Evolutionary conservation across 768 basidiomycete species (phyloP).

Genomic region (Lactarius psammicola): DNA sequence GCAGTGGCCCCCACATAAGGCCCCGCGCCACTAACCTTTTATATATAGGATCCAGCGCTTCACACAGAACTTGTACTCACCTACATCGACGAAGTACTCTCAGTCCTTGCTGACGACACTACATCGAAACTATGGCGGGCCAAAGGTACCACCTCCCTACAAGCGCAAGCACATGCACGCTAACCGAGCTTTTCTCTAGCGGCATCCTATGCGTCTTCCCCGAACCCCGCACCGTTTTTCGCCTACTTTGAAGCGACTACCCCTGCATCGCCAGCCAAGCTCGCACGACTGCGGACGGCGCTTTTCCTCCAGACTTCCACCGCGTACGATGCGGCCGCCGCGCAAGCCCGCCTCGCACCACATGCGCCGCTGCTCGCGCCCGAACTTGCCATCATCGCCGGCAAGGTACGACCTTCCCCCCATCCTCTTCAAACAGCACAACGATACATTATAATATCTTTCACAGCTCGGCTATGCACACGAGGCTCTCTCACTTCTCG

Average conservation of each 20-base stretch:
- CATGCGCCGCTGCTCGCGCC: constrained; percentile 56
- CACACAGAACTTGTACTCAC: constrained; percentile 54
- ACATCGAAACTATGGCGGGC: constrained; percentile 27
- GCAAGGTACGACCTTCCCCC: constrained; percentile 52
- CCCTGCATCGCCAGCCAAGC: constrained; percentile 73
- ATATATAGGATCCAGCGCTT: constrained; percentile 55
- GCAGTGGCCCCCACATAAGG: background rate
- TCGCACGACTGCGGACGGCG: constrained; percentile 67
- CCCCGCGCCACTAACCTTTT: constrained; percentile 1
- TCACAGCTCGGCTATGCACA: constrained; percentile 55
- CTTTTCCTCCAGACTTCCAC: constrained; percentile 78
- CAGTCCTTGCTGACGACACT: constrained; percentile 32
- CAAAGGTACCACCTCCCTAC: constrained; percentile 22
- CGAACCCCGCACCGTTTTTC: constrained; percentile 48
- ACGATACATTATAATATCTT: too few species aligned
- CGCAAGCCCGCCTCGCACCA: constrained; percentile 47
- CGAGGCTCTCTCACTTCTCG: constrained; percentile 63
- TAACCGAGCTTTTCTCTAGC: constrained; percentile 24
- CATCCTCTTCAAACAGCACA: constrained; percentile 1
- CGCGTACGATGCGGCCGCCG: constrained; percentile 55
- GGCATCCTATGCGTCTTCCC: constrained; percentile 34
- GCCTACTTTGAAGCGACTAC: constrained; percentile 82
- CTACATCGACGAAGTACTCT: constrained; percentile 19
- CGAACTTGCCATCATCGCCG: constrained; percentile 77
- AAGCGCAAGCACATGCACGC: background rate